These are phyloP conservation scores for carrot (Daucus carota) DNA, from an alignment of 129 eudicot genomes.

Conservation along the genomic window DH1_v3.0 NC_030382.2:45864001-45864500, in stretches of 20 bases:
- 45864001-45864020: background rate
- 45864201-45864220: background rate
- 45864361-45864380: background rate
- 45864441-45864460: background rate
- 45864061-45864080: background rate
- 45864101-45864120: background rate
- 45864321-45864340: background rate
- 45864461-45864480: background rate
- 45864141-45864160: background rate
- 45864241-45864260: background rate
- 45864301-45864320: background rate
- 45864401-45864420: background rate
- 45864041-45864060: background rate
- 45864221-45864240: background rate
- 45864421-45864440: background rate
- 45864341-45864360: background rate
- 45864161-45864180: background rate
- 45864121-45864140: background rate
- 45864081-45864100: background rate
- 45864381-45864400: background rate
- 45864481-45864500: background rate
- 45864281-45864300: background rate
- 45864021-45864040: background rate
- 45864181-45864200: background rate
- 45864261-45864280: background rate